phyloP scores from a whole-genome alignment of 2,329 filamentous ascomycete genomes.

The Sclerotinia sclerotiorum region DNA sequence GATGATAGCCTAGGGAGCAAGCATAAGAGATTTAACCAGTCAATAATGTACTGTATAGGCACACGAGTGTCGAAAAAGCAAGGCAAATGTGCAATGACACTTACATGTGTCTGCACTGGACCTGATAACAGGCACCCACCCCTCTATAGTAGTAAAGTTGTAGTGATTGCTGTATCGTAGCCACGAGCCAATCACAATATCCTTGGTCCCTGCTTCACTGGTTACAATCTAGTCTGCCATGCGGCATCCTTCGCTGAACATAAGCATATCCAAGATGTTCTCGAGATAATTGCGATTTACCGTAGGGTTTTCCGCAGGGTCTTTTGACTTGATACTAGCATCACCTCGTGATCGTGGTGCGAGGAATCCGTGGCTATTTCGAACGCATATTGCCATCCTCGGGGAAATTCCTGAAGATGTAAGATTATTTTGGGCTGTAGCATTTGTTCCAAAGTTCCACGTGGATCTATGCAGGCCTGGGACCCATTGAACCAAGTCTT shows the following conservation, averaged over 20 bases:
- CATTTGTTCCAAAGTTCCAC: slow-evolving; percentile 12
- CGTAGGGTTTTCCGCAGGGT: neutral
- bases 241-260: slow-evolving; percentile 1
- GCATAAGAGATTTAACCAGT: neutral
- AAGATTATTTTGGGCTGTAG: neutral
- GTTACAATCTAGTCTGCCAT: neutral
- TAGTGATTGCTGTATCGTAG: neutral
- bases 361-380: neutral
- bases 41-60: neutral
- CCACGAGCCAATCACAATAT: neutral
- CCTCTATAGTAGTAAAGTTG: neutral
- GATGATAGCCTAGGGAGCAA: neutral
- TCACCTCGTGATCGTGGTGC: neutral
- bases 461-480: neutral
- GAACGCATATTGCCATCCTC: neutral
- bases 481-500: neutral
- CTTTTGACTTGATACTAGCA: neutral
- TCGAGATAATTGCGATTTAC: neutral
- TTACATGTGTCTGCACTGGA: neutral
- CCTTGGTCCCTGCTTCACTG: neutral
- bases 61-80: neutral
- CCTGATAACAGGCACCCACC: neutral
- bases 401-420: neutral
- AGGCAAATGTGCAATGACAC: too few species aligned
- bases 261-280: neutral